A percentile compares a stretch with the other conserved stretches of the same genome.
phyloP scores from a whole-genome alignment of 495 filamentous ascomycete genomes.

The Penicillium cinerascens region DNA sequence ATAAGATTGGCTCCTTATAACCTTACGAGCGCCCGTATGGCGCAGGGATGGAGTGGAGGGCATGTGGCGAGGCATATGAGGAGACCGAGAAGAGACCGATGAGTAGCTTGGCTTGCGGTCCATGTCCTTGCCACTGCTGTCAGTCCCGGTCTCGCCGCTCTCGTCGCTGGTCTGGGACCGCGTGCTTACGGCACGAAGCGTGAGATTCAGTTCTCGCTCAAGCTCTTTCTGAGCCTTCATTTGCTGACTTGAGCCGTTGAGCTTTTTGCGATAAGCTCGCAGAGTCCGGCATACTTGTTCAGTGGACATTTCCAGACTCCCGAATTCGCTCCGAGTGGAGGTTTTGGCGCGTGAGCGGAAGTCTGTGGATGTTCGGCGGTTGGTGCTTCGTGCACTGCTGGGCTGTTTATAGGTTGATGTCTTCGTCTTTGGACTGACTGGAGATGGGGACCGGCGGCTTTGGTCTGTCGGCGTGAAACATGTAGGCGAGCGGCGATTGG shows the following conservation, averaged over 20 bases:
- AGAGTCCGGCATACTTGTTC: constrained; percentile 78
- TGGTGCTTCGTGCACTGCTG: constrained; percentile 16
- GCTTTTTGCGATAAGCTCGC: constrained; percentile 77
- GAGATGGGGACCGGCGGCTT: constrained; percentile 44
- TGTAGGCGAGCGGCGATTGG: constrained; percentile 36
- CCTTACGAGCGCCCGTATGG: constrained; percentile 21
- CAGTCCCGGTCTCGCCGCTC: constrained; percentile 37
- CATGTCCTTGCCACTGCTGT: constrained; percentile 46
- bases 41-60: constrained; percentile 39
- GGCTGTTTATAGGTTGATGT: constrained; percentile 17
- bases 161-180: constrained; percentile 28
- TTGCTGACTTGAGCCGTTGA: constrained; percentile 60
- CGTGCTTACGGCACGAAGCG: constrained; percentile 64
- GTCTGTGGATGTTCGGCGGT: constrained; percentile 57
- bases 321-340: constrained; percentile 52
- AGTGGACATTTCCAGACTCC: constrained; percentile 68
- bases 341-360: constrained; percentile 53
- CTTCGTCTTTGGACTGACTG: constrained; percentile 35
- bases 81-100: constrained; percentile 18
- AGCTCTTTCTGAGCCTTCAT: constrained; percentile 67
- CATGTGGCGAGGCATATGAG: constrained; percentile 28
- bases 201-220: constrained; percentile 75
- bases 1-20: constrained; percentile 31
- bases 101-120: constrained; percentile 25
- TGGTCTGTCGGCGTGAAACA: constrained; percentile 23